These are phyloP conservation scores for Candida patagonica DNA, from an alignment of 805 yeast species.

Conservation along the genomic window DNA sequence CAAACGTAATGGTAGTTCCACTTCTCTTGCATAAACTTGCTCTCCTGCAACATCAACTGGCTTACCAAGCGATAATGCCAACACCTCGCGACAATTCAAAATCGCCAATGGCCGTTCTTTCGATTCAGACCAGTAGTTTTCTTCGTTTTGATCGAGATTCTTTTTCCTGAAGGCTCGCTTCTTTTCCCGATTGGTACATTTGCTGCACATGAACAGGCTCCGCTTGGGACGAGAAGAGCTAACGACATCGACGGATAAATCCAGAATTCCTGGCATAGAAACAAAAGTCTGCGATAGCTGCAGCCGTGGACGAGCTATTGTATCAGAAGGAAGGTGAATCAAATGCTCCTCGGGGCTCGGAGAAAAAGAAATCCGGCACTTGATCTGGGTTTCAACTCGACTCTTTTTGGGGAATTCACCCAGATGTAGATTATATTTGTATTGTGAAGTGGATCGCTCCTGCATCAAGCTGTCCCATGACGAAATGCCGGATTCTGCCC, in stretches of 20 bases:
- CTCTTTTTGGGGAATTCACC: constrained; percentile 65
- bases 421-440: constrained; percentile 14
- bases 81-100: constrained; percentile 83
- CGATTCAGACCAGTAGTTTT: constrained; percentile 69
- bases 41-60: constrained; percentile 11
- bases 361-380: constrained; percentile 53
- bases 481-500: not conserved
- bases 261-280: constrained; percentile 24
- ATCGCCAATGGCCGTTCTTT: constrained; percentile 74
- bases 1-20: constrained; percentile 59
- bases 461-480: constrained; percentile 3
- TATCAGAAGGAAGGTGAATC: constrained; percentile 75
- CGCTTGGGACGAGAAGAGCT: constrained; percentile 35
- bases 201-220: constrained; percentile 67
- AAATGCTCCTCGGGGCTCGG: constrained; percentile 72
- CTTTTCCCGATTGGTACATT: constrained; percentile 87
- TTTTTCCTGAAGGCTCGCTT: constrained; percentile 91
- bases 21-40: constrained; percentile 22
- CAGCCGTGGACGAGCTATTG: constrained; percentile 78
- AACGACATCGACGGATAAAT: constrained; percentile 70
- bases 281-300: constrained; percentile 39
- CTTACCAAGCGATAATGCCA: constrained; percentile 38
- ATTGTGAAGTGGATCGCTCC: constrained; percentile 1
- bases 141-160: constrained; percentile 58
- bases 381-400: constrained; percentile 94